phyloP scores from a whole-genome alignment of 1,139 yeast species.

The Protomyces inouyei region DNA sequence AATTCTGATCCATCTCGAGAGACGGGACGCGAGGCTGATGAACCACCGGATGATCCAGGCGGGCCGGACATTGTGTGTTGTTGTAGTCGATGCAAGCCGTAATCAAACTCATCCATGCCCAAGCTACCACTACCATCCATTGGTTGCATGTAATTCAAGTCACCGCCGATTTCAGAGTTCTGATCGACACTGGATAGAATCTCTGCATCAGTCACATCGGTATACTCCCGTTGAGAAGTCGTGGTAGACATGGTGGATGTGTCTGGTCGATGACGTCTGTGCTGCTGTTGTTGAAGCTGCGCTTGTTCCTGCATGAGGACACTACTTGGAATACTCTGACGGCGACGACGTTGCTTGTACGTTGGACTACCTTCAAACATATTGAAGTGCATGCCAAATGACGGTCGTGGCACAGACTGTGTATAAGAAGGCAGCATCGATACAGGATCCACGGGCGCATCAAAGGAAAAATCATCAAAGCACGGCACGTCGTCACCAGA shows the following conservation, averaged over 20 bases:
- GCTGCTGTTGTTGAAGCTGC: not conserved
- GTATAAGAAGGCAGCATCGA: not conserved
- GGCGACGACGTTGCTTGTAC: conserved; percentile 33
- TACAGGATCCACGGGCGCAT: not conserved
- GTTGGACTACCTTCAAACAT: conserved; percentile 30
- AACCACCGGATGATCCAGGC: not conserved
- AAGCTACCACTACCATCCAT: not conserved
- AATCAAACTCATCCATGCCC: not conserved
- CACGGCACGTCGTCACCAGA: not conserved
- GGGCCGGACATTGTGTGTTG: not conserved
- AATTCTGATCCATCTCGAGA: not conserved
- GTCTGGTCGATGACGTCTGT: not conserved
- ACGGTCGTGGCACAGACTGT: not conserved
- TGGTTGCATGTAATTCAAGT: not conserved
- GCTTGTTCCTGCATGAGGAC: conserved; percentile 2
- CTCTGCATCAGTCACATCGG: not conserved
- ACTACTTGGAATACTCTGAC: conserved; percentile 21
- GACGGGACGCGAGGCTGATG: not conserved
- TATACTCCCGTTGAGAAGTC: not conserved
- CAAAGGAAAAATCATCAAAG: not conserved
- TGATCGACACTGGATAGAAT: not conserved
- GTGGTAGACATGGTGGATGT: not conserved
- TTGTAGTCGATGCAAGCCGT: not conserved
- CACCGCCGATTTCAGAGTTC: not conserved
- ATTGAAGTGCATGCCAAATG: conserved; percentile 12